Base-by-base conservation (phyloP, 2,329 filamentous ascomycete genomes). In the Ascochyta pisi region DNA sequence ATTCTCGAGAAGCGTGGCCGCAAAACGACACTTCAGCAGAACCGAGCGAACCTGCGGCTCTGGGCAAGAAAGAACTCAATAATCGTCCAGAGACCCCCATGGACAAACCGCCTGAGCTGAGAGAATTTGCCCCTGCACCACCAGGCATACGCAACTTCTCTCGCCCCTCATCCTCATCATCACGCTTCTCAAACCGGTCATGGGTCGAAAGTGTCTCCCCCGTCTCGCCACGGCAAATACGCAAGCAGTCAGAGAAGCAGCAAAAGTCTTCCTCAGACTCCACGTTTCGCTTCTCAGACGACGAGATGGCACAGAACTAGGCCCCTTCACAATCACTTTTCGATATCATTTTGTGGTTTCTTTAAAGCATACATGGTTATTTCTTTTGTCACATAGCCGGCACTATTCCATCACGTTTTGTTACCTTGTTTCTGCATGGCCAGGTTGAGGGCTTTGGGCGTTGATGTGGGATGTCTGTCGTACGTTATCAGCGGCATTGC, bases 81-180 rank as follows among this genome's bases (percentile, higher is more conserved):
- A 23, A 39, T 16, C 37, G 37, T 24, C 37, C 37, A 15, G 37
- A 39, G 12, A 39, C 37, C 1, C 37, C 37, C 5, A 22, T 24
- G 3, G 37, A 39, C 22, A 41, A 27, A 22, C 22, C 12, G n/a
- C 39, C 39, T 2, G 39, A 41, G 39, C 23, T 41, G 15, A 26
- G 19, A 26, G 22, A 26, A 5, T 41, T 41, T 23, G 23, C 39
- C 2, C 48, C 53, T 2, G 53, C 26, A 10, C 53, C 53, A 38
- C 29, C 38, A 2, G 42, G 37, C 10, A 26, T 56, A 13, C 53
- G 53, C 22, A 56, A 56, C 19, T 56, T 56, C 37, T 43, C 37
- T 3, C 53, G 53, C n/a, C 53, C 53, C 4, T 56, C 53, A 0
- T 56, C 53, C 10, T 56, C 53, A 1, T 56, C 53, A n/a, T 56